phyloP scores from a whole-genome alignment of 176 grass and related monocot genomes.

The Aegilops speltoides region DNA sequence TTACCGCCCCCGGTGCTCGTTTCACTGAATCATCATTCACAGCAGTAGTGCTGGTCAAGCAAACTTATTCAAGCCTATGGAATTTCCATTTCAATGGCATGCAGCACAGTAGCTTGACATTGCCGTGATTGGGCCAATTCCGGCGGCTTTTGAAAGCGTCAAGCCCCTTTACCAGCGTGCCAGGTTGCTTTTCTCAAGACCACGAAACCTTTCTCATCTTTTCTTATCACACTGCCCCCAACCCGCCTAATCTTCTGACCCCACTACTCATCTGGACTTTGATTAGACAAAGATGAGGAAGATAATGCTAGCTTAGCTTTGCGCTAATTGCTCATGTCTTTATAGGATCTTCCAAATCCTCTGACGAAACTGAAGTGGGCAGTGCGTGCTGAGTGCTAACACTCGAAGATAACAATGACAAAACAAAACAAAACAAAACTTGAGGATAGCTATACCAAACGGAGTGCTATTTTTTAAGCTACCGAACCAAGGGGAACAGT shows the following conservation, averaged over 20 bases:
- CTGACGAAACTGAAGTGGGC: constrained; percentile 5
- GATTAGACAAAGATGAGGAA: constrained; percentile 1
- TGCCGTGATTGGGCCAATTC: not conserved
- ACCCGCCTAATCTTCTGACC: constrained; percentile 31
- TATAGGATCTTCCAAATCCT: constrained; percentile 26
- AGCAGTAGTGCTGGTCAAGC: not conserved
- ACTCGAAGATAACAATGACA: not conserved
- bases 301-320: constrained; percentile 3
- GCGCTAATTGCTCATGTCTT: constrained; percentile 11
- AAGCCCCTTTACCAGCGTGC: constrained; percentile 39
- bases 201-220: constrained; percentile 5
- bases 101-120: constrained; percentile 20
- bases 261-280: constrained; percentile 27
- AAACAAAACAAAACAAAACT: not conserved
- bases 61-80: not conserved
- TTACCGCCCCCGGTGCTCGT: not conserved
- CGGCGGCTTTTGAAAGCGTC: constrained; percentile 34
- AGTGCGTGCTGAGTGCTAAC: not conserved
- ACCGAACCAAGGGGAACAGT: not conserved
- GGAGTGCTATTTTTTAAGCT: not conserved
- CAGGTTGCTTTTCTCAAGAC: constrained; percentile 15
- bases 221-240: not conserved
- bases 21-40: not conserved
- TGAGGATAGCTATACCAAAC: not conserved
- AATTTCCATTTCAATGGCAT: constrained; percentile 18